Evolutionary conservation across 2,329 filamentous ascomycete species (phyloP).

Genomic region (Hymenoscyphus albidus): DNA sequence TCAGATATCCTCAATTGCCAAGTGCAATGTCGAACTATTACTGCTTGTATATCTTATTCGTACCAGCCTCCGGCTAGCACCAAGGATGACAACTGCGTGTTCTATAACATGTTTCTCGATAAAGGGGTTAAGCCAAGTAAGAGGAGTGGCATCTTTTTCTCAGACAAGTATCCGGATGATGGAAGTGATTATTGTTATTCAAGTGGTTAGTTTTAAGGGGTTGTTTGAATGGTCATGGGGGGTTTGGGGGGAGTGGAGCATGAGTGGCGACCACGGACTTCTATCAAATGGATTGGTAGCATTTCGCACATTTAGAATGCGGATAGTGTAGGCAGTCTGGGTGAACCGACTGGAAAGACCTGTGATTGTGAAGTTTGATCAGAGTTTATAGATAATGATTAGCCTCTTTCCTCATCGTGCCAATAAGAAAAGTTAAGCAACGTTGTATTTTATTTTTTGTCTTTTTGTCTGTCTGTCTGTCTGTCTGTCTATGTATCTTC

Average conservation of each 20-base stretch:
- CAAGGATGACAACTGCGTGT: constrained; percentile 14
- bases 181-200: constrained; percentile 20
- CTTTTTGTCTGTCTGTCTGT: no score
- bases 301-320: no score
- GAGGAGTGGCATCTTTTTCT: constrained; percentile 20
- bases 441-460: no score
- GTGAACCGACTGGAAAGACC: no score
- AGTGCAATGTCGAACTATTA: constrained; percentile 16
- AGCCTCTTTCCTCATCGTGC: no score
- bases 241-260: not conserved
- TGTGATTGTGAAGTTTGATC: no score
- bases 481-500: no score
- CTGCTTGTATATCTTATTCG: constrained; percentile 16
- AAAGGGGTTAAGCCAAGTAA: constrained; percentile 11
- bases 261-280: not conserved
- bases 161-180: constrained; percentile 22
- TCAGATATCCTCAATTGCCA: constrained; percentile 16
- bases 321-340: no score
- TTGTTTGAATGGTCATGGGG: not conserved
- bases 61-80: constrained; percentile 7
- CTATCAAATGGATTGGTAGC: not conserved
- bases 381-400: no score
- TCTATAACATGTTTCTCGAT: constrained; percentile 15
- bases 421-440: no score
- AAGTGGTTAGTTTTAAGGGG: constrained; percentile 9